phyloP scores from a whole-genome alignment of 352 stramenopile species.

The Phytophthora chlamydospora region DNA sequence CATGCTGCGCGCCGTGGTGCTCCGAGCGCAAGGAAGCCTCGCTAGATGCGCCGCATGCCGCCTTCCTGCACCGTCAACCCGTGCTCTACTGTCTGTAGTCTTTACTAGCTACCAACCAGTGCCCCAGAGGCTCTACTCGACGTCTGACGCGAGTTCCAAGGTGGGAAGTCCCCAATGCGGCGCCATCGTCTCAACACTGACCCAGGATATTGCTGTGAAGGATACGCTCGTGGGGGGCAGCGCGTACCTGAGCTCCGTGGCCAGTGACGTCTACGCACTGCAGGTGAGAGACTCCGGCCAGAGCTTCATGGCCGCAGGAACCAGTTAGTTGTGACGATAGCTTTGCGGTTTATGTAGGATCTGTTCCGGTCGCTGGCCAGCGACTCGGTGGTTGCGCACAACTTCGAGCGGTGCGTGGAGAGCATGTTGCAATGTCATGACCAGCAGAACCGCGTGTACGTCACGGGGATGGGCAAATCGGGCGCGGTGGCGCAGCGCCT shows the following conservation, averaged over 20 bases:
- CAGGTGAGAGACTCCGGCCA: conserved; percentile 16
- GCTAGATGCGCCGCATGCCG: background rate
- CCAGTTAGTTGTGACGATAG: background rate
- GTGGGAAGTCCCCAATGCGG: background rate
- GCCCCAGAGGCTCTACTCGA: background rate
- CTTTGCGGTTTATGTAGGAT: conserved; percentile 27
- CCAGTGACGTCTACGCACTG: conserved; percentile 39
- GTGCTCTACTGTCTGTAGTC: background rate
- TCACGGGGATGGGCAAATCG: conserved; percentile 85
- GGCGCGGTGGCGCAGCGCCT: conserved; percentile 73
- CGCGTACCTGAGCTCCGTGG: conserved; percentile 32
- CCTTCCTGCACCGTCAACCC: conserved; percentile 1
- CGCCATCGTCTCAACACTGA: too few species aligned
- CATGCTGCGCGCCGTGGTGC: conserved; percentile 18
- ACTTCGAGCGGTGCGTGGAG: conserved; percentile 41
- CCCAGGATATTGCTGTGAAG: conserved; percentile 1
- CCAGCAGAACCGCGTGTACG: conserved; percentile 55
- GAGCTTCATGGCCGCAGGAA: background rate
- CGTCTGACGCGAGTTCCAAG: conserved; percentile 9
- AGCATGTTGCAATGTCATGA: conserved; percentile 53
- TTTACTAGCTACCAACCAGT: background rate
- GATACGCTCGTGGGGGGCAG: conserved; percentile 1
- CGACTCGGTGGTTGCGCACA: conserved; percentile 29
- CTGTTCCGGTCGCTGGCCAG: conserved; percentile 42
- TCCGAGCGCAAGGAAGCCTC: conserved; percentile 8